Evolutionary conservation across 352 stramenopile species (phyloP), one percentile per base, ranked within the genome.

Genomic region (Pythium rishiriense): DNA sequence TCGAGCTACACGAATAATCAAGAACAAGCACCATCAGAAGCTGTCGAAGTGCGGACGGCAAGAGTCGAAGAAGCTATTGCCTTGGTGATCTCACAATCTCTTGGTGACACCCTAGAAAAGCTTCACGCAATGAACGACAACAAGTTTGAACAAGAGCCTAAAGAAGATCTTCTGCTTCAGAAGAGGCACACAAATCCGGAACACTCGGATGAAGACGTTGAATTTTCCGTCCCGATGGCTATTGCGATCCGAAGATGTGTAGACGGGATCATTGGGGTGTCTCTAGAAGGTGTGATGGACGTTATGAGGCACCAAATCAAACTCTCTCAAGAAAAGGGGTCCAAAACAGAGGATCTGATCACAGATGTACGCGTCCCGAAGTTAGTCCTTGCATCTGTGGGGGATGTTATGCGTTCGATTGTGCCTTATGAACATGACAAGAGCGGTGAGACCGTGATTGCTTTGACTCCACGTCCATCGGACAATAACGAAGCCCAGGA

Each of bases 231-330:
- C 1, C 46, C 50, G 8, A 80, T 81, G 62, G 67, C 62, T 8
- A 65, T 71, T 5, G 72, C 74, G 25, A 76, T 85, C 56, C 65
- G 67, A 4, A 68, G 66, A 33, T 79, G 69, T 52, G 76, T 85
- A 15, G 68, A 75, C 33, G 69, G 62, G 8, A 80, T 72, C 52
- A 74, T 85, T 50, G 69, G 66, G 17, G 62, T 68, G 48, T 81
- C 74, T 11, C 26, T 85, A 0, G 60, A 63, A 26, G 72, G 48
- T 29, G 70, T 77, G 28, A 35, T 79, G 0, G 53, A 72, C n/a
- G 48, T 65, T 8, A 47, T 82, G 39, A 64, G 63, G 19, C 29
- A 47, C 11, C 45, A 69, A 14, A 28, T 9, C 22, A 24, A 25
- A 17, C 21, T 29, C 11, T 41, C 46, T n/a, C 49, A 43, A 15